phyloP scores from a whole-genome alignment of 2,329 filamentous ascomycete species.

The Neonectria coccinea region DNA sequence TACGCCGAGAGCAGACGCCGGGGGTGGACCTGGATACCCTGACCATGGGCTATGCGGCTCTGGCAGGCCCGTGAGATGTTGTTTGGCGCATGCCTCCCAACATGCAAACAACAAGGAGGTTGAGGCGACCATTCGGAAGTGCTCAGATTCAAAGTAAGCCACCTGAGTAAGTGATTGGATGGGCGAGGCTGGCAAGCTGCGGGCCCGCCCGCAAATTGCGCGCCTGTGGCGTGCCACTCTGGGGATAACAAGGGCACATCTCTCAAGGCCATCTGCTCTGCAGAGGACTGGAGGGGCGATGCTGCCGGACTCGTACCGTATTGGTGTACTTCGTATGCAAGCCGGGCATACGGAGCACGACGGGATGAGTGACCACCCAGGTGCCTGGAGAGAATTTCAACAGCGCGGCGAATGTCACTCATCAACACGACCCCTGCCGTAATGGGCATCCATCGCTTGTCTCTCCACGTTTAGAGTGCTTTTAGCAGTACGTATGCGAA shows the following conservation, averaged over 20 bases:
- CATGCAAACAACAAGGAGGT: conserved; percentile 8
- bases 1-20: conserved; percentile 1
- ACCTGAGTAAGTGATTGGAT: conserved; percentile 30
- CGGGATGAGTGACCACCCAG: not conserved
- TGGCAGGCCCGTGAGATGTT: not conserved
- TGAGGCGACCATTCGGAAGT: conserved; percentile 6
- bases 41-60: conserved; percentile 1
- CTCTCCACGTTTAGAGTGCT: conserved; percentile 21
- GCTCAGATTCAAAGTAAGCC: conserved; percentile 27
- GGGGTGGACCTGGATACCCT: not conserved
- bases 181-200: conserved; percentile 29
- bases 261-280: conserved; percentile 15
- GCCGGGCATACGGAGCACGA: not conserved
- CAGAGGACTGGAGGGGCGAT: conserved; percentile 15
- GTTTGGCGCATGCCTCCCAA: conserved; percentile 5
- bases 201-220: conserved; percentile 40
- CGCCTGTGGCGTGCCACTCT: conserved; percentile 30
- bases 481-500: conserved; percentile 39
- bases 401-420: conserved; percentile 19
- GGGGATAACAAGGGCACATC: conserved; percentile 33
- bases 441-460: conserved; percentile 30
- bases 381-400: conserved; percentile 3
- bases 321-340: conserved; percentile 6
- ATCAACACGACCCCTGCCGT: conserved; percentile 19
- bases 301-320: conserved; percentile 8